Evolutionary conservation across 768 basidiomycete genomes (phyloP).

Genomic region (Cystofilobasidium bisporidii): DNA sequence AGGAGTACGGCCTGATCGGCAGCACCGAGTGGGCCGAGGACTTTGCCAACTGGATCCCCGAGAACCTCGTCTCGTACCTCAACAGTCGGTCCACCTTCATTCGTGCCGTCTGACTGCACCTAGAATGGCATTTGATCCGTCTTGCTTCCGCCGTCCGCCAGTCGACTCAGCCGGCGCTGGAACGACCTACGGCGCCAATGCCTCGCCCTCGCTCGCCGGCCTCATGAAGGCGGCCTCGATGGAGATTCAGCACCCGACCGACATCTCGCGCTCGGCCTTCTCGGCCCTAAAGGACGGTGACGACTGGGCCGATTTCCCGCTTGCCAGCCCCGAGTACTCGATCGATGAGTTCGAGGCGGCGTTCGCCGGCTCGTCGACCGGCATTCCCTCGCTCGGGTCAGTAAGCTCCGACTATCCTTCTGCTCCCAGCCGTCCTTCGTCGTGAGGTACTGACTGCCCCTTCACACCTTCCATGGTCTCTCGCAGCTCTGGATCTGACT

Average conservation of each 20-base stretch:
- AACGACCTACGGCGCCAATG: constrained; percentile 48
- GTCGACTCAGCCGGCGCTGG: constrained; percentile 60
- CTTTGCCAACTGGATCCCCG: constrained; percentile 66
- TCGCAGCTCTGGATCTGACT: constrained; percentile 76
- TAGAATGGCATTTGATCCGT: too few relatives aligned
- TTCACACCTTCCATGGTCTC: too few relatives aligned
- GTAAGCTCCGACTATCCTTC: background rate
- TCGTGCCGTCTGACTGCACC: too few relatives aligned
- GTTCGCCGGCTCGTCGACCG: constrained; percentile 32
- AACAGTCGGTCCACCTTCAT: constrained; percentile 43
- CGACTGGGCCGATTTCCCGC: background rate
- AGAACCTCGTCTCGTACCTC: constrained; percentile 74
- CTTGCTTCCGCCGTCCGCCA: too few relatives aligned
- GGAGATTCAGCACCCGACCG: constrained; percentile 64
- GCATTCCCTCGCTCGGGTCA: constrained; percentile 52
- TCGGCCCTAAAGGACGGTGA: constrained; percentile 2
- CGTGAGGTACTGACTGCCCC: too few relatives aligned
- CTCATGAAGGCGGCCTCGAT: constrained; percentile 59
- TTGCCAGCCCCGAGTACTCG: background rate
- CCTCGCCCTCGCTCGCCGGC: constrained; percentile 55
- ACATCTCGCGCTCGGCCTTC: constrained; percentile 60
- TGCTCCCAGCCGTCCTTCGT: too few relatives aligned
- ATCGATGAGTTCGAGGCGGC: constrained; percentile 30
- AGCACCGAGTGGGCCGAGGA: constrained; percentile 84
- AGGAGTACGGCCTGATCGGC: constrained; percentile 46